Percentiles rank a stretch among this genome's conserved stretches.
phyloP scores from a whole-genome alignment of 2,329 filamentous ascomycete genomes.

The Aureobasidium sp. region DNA sequence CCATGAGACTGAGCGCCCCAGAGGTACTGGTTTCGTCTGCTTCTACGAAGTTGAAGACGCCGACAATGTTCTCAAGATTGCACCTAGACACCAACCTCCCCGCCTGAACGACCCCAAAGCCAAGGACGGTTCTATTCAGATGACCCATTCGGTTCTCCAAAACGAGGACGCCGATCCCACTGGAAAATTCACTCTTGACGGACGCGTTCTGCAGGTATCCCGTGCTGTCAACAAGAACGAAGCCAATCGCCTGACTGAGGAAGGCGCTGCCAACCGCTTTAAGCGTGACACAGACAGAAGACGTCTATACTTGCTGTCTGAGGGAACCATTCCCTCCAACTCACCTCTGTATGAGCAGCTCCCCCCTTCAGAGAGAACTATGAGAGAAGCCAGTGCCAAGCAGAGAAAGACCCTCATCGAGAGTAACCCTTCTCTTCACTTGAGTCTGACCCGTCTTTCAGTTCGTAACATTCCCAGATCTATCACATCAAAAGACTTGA shows the following conservation, averaged over 20 bases:
- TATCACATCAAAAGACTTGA: constrained; percentile 77
- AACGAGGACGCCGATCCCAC: constrained; percentile 73
- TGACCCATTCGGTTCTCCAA: constrained; percentile 76
- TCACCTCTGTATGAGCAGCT: constrained; percentile 71
- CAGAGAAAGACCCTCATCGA: constrained; percentile 88
- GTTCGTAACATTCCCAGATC: constrained; percentile 83
- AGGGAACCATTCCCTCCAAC: constrained; percentile 72
- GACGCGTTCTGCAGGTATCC: constrained; percentile 74
- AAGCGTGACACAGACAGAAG: constrained; percentile 79
- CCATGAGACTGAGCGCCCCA: constrained; percentile 71
- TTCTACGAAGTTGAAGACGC: constrained; percentile 74
- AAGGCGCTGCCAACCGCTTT: constrained; percentile 53
- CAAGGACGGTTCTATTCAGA: constrained; percentile 19
- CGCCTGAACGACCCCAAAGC: constrained; percentile 18
- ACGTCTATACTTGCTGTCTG: constrained; percentile 74
- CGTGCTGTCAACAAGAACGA: constrained; percentile 78
- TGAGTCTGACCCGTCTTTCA: constrained; percentile 83
- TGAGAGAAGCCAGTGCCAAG: constrained; percentile 77
- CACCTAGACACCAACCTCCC: constrained; percentile 49
- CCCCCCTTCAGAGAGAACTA: constrained; percentile 68
- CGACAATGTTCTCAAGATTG: constrained; percentile 63
- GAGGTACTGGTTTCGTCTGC: constrained; percentile 90
- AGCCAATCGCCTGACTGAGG: constrained; percentile 65
- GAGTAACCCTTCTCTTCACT: constrained; percentile 77
- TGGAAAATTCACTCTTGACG: constrained; percentile 83